Evolutionary conservation across 768 basidiomycete species (phyloP).

Genomic region (Mycena olivaceomarginata): DNA sequence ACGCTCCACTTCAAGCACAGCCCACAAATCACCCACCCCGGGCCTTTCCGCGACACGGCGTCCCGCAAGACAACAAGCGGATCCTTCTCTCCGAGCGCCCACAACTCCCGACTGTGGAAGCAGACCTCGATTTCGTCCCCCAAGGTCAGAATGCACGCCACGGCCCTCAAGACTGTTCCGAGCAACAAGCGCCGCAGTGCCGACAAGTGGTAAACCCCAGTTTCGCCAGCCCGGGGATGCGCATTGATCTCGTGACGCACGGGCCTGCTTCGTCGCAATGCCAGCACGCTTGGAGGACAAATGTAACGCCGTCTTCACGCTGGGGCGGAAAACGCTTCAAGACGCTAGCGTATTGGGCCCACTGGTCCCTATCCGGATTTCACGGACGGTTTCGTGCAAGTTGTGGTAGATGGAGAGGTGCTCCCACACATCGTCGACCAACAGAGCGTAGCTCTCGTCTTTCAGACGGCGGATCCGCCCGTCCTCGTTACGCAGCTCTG

Average conservation of each 20-base stretch:
- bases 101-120: background rate
- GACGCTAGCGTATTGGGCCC: background rate
- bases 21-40: too few species aligned
- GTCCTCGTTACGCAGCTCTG: background rate
- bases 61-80: background rate
- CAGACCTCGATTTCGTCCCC: background rate
- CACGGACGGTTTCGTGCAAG: conserved; percentile 24
- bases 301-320: background rate
- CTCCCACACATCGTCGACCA: conserved; percentile 9
- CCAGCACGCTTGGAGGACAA: background rate
- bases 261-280: background rate
- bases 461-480: conserved; percentile 11
- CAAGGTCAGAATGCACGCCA: background rate
- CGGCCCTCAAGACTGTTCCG: background rate
- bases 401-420: background rate
- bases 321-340: background rate
- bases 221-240: background rate
- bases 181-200: background rate
- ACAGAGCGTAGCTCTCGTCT: background rate
- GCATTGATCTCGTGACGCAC: background rate
- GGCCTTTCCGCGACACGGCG: too few species aligned
- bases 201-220: background rate
- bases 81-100: background rate
- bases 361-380: conserved; percentile 1
- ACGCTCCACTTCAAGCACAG: too few species aligned